Conservation (phyloP, 306 rosid genomes). For the Acmispon strigosus region DNA sequence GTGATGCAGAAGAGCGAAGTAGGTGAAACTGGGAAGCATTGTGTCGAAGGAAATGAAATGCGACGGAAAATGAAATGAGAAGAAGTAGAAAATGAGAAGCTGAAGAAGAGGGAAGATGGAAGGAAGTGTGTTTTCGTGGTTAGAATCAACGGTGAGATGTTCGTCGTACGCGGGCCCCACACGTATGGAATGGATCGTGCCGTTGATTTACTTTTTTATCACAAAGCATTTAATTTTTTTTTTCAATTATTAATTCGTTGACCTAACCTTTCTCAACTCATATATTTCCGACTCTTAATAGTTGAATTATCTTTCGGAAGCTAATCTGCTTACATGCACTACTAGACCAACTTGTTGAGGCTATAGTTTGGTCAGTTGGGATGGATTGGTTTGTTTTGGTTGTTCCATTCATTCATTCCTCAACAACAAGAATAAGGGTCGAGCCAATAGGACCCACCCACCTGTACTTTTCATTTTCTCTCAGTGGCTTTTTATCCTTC, state of each 20-base stretch:
- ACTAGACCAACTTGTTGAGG: too few species aligned
- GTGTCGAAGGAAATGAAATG: background rate
- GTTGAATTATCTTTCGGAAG: too few species aligned
- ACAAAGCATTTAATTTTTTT: too few species aligned
- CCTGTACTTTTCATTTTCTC: slow-evolving; percentile 27
- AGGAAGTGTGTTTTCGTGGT: background rate
- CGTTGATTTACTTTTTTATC: slow-evolving; percentile 10
- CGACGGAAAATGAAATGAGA: background rate
- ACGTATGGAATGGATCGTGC: background rate
- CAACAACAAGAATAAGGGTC: slow-evolving; percentile 24
- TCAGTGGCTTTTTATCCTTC: background rate
- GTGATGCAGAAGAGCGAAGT: background rate
- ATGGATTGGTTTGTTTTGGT: background rate
- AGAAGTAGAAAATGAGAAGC: background rate
- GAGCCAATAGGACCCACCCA: slow-evolving; percentile 23
- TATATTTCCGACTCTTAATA: too few species aligned
- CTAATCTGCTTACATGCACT: too few species aligned
- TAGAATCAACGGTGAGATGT: slow-evolving; percentile 8
- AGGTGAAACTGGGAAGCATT: background rate
- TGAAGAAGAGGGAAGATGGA: background rate
- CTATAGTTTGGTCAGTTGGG: too few species aligned
- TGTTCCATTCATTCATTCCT: background rate
- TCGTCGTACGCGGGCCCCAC: background rate
- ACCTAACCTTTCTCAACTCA: too few species aligned
- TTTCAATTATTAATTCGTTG: too few species aligned